Percentiles rank a stretch among this genome's conserved stretches.
Conservation (phyloP, 2,329 filamentous ascomycete species). For the Xylariaceae sp. region DNA sequence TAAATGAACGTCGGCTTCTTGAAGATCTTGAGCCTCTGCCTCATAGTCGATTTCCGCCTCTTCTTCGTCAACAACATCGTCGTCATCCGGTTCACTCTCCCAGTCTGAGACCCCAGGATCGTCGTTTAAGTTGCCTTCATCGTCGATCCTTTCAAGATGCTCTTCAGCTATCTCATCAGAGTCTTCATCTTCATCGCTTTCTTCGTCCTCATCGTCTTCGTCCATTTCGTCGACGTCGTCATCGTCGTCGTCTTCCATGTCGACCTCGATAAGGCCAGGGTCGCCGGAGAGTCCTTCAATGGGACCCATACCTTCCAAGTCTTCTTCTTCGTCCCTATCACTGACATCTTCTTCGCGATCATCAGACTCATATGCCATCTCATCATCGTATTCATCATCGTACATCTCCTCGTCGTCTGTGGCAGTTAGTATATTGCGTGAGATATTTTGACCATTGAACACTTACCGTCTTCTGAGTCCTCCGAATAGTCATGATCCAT, state of each 20-base stretch:
- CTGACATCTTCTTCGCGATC: constrained; percentile 85
- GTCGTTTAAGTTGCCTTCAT: constrained; percentile 54
- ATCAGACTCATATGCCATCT: constrained; percentile 77
- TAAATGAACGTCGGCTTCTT: constrained; percentile 47
- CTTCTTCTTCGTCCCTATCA: constrained; percentile 78
- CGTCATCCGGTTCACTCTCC: constrained; percentile 52
- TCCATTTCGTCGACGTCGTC: constrained; percentile 55
- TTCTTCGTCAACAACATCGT: constrained; percentile 54
- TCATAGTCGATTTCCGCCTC: constrained; percentile 50
- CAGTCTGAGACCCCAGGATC: constrained; percentile 57
- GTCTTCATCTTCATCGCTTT: constrained; percentile 55
- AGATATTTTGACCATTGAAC: not conserved
- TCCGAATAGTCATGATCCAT: constrained; percentile 73
- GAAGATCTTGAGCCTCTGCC: constrained; percentile 49
- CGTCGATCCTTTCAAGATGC: constrained; percentile 57
- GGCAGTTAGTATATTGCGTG: constrained; percentile 10
- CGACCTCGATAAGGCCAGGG: constrained; percentile 63
- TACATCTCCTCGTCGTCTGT: constrained; percentile 87
- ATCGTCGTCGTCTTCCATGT: constrained; percentile 66
- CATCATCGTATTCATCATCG: constrained; percentile 82
- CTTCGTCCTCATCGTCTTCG: constrained; percentile 57
- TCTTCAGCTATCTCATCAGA: constrained; percentile 53
- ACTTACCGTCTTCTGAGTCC: constrained; percentile 58
- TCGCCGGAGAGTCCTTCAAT: constrained; percentile 70
- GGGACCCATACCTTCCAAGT: constrained; percentile 71